Conservation (phyloP, 441 rosid species). For the Gossypium trilobum region DNA sequence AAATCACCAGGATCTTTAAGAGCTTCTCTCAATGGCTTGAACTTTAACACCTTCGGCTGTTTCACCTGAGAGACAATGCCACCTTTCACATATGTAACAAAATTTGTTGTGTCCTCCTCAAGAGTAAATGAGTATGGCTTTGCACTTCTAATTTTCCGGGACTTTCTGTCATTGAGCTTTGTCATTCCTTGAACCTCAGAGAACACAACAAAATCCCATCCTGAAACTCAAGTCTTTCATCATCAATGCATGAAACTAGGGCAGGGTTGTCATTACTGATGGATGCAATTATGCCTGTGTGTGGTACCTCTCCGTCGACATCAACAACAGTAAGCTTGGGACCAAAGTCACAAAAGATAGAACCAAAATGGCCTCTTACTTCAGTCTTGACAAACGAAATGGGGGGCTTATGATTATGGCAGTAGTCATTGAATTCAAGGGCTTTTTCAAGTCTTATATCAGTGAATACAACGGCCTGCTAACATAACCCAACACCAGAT, state of each 20-base stretch:
- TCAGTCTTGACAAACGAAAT: constrained; percentile 85
- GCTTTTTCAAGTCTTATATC: constrained; percentile 62
- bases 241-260: constrained; percentile 77
- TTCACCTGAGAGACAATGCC: constrained; percentile 95
- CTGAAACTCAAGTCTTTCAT: constrained; percentile 90
- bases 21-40: constrained; percentile 72
- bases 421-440: constrained; percentile 63
- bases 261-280: constrained; percentile 80
- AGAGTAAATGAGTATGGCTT: constrained; percentile 72
- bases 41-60: constrained; percentile 70
- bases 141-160: constrained; percentile 68
- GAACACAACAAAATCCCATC: constrained; percentile 91
- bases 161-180: constrained; percentile 79
- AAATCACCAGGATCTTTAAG: constrained; percentile 82
- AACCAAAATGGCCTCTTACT: constrained; percentile 89
- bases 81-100: constrained; percentile 59
- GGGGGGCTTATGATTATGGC: constrained; percentile 74
- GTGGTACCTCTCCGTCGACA: constrained; percentile 89
- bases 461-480: constrained; percentile 82
- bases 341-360: constrained; percentile 88
- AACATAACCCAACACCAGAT: not conserved
- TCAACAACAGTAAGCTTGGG: constrained; percentile 76
- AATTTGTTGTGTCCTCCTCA: constrained; percentile 68
- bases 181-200: constrained; percentile 91
- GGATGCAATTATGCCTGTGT: constrained; percentile 85